Evolutionary conservation across 345 rosid genomes (phyloP).

Genomic region (Schrenkiella parvula): DNA sequence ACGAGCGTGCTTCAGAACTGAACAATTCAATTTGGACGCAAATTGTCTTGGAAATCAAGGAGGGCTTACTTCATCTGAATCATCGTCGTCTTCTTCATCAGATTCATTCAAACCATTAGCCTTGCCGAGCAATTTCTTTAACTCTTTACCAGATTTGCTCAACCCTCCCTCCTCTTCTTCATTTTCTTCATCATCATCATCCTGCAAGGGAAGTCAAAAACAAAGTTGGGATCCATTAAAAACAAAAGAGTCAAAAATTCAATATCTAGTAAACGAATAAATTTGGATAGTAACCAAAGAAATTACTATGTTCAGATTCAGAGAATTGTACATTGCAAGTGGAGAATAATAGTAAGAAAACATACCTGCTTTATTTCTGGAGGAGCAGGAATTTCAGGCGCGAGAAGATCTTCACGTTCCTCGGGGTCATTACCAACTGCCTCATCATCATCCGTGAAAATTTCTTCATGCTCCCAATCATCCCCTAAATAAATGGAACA

Average conservation of each 20-base stretch:
- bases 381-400: conserved; percentile 92
- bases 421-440: conserved; percentile 89
- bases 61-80: conserved; percentile 69
- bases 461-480: conserved; percentile 99
- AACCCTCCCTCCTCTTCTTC: conserved; percentile 89
- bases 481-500: conserved; percentile 54
- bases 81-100: conserved; percentile 84
- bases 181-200: conserved; percentile 86
- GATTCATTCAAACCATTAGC: conserved; percentile 69
- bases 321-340: not conserved
- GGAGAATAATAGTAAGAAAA: not conserved
- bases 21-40: not conserved
- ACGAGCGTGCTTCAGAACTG: not conserved
- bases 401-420: conserved; percentile 89
- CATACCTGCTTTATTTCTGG: conserved; percentile 92
- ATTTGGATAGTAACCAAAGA: not conserved
- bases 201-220: conserved; percentile 38
- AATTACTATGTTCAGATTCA: not conserved
- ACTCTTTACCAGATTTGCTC: conserved; percentile 93
- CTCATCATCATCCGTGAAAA: conserved; percentile 98
- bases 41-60: not conserved
- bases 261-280: not conserved
- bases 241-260: not conserved
- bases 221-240: not conserved
- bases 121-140: conserved; percentile 82